Conservation (phyloP, 257 asterid species). For the Craterostigma plantagineum region DNA sequence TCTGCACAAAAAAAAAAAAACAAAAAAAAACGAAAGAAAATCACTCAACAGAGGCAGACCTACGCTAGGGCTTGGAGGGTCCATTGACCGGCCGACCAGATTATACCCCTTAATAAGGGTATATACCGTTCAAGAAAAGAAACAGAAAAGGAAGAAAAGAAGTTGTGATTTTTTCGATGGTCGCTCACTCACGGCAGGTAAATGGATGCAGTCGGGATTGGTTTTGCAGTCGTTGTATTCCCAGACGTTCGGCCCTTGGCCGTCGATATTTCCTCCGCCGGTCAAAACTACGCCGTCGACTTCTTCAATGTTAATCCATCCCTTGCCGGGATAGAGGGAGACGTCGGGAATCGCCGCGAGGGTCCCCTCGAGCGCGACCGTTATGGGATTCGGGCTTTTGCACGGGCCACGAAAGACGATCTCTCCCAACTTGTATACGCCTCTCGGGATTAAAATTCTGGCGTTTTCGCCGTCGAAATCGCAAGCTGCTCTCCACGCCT, state of each 20-base stretch:
- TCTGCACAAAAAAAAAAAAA: slow-evolving; percentile 12
- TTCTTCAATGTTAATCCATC: slow-evolving; percentile 29
- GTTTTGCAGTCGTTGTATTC: slow-evolving; percentile 32
- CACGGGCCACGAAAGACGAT: slow-evolving; percentile 43
- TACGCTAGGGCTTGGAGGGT: too few relatives aligned
- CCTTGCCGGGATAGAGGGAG: slow-evolving; percentile 24
- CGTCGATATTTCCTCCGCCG: slow-evolving; percentile 47
- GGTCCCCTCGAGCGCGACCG: slow-evolving; percentile 24
- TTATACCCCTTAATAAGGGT: too few relatives aligned
- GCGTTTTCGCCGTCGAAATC: slow-evolving; percentile 16
- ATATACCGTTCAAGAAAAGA: too few relatives aligned
- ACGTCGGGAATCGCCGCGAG: slow-evolving; percentile 30
- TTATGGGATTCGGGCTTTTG: slow-evolving; percentile 21
- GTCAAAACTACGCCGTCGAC: slow-evolving; percentile 24
- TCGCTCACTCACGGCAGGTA: slow-evolving; percentile 27
- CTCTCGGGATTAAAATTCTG: slow-evolving; percentile 28
- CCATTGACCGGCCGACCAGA: too few relatives aligned
- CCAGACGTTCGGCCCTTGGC: slow-evolving; percentile 34
- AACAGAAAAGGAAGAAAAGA: too few relatives aligned
- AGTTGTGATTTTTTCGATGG: too few relatives aligned
- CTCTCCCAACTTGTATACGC: slow-evolving; percentile 23
- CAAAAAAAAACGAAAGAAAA: too few relatives aligned
- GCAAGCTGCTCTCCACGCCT: slow-evolving; percentile 48
- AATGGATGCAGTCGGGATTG: slow-evolving; percentile 25
- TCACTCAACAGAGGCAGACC: too few relatives aligned